phyloP scores from a whole-genome alignment of 306 rosid species.

The Cucumis cinereus region DNA sequence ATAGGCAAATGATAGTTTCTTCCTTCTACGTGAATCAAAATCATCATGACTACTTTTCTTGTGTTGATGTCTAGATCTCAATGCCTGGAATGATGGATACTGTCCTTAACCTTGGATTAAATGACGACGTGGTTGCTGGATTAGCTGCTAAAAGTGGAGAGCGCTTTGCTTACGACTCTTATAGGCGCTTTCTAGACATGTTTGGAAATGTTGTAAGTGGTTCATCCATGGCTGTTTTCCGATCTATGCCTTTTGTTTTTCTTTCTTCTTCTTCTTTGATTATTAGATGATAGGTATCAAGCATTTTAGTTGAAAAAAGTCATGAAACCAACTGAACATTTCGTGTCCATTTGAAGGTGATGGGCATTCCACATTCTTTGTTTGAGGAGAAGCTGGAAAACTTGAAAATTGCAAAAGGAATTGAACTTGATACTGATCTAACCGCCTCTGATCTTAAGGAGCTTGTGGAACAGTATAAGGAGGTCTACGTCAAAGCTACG shows the following conservation, averaged over 20 bases:
- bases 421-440: constrained; percentile 52
- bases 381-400: constrained; percentile 74
- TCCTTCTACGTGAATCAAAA: background rate
- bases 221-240: background rate
- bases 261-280: background rate
- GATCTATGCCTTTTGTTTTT: background rate
- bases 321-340: constrained; percentile 9
- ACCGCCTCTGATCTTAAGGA: constrained; percentile 67
- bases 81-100: constrained; percentile 99
- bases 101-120: constrained; percentile 92
- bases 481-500: constrained; percentile 50
- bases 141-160: constrained; percentile 89
- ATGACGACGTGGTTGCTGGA: constrained; percentile 80
- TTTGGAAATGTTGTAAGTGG: constrained; percentile 86
- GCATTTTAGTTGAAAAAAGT: background rate
- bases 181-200: constrained; percentile 91
- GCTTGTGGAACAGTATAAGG: constrained; percentile 75
- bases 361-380: constrained; percentile 75
- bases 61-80: constrained; percentile 41
- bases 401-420: constrained; percentile 44
- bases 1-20: background rate
- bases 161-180: constrained; percentile 90
- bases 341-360: constrained; percentile 39
- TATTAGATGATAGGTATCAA: background rate
- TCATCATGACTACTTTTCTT: background rate